These are phyloP conservation scores for Fusarium humuli DNA, from an alignment of 2,329 filamentous ascomycete genomes.

Conservation along the genomic window DNA sequence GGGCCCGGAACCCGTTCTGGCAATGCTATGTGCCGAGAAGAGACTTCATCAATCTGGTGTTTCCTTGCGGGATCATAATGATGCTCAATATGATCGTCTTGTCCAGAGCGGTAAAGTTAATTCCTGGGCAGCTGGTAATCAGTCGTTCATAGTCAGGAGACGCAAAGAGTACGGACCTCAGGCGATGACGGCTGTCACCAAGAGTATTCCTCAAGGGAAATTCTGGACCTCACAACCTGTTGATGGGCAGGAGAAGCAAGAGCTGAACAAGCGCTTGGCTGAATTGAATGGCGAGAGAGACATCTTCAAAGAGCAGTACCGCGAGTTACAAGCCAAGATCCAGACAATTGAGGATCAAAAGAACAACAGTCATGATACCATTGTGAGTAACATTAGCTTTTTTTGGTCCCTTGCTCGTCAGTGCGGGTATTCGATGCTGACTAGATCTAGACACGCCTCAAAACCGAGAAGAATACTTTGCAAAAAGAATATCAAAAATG, in stretches of 20 bases:
- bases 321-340: slow-evolving; percentile 54
- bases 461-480: slow-evolving; percentile 72
- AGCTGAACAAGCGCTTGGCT: slow-evolving; percentile 66
- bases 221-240: slow-evolving; percentile 84
- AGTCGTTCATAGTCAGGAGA: slow-evolving; percentile 73
- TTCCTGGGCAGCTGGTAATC: slow-evolving; percentile 76
- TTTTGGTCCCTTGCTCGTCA: neutral
- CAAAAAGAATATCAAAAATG: slow-evolving; percentile 75
- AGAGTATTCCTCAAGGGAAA: slow-evolving; percentile 68
- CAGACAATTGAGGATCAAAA: slow-evolving; percentile 58
- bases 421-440: slow-evolving; percentile 27
- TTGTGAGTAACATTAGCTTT: slow-evolving; percentile 49
- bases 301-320: slow-evolving; percentile 50
- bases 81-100: slow-evolving; percentile 76
- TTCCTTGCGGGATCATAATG: slow-evolving; percentile 69
- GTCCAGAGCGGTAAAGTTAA: slow-evolving; percentile 67
- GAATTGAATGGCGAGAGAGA: slow-evolving; percentile 55
- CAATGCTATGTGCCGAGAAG: slow-evolving; percentile 85
- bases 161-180: slow-evolving; percentile 83
- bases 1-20: slow-evolving; percentile 84
- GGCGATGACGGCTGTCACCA: slow-evolving; percentile 77
- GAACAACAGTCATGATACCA: slow-evolving; percentile 54
- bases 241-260: slow-evolving; percentile 72
- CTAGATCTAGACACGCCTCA: slow-evolving; percentile 59
- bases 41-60: slow-evolving; percentile 77